Base-by-base conservation (phyloP, 1,139 yeast genomes). In the Tardiomyces blankii region DNA sequence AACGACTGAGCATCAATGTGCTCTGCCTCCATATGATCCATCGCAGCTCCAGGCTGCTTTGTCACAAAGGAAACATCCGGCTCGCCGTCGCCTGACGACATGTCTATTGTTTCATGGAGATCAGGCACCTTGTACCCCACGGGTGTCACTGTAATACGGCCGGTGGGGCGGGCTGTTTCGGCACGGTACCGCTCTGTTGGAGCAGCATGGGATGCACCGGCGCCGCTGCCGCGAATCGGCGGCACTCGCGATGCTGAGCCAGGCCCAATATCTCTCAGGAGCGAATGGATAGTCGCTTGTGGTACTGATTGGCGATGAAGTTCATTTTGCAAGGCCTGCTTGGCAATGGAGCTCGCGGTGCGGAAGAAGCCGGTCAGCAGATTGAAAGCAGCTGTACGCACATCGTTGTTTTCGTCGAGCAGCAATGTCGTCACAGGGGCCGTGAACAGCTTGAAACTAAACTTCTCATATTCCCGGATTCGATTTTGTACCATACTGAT, bases 301-400 rank as follows among this genome's bases (percentile, higher is more conserved):
- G 44, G 27, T 12, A 77, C 64, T n/a, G 64, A 61, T 44, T 72
- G 72, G 7, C 55, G 51, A 38, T 66, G 65, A 49, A 82, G 54
- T 45, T 77, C 79, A 23, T 66, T 65, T 4, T 71, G 63, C 38
- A 83, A 66, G 47, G 78, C 84, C 18, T 62, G 65, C 52, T 70
- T 68, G 16, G 75, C 72, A 11, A 65, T 63, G n/a, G 57, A 55
- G 42, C 64, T 67, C 18, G 72, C 66, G 3, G 67, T 51, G 23
- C 60, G 65, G 61, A 73, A 76, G 49, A 74, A 72, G 14, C 62
- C 52, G 1, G 67, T 53, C 13, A 77, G 51, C 18, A 75, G 51
- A 1, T 60, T 61, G 33, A 59, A 60, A 1, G 74, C 66, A 21
- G 64, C 59, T 2, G 55, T 57, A 1, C 63, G 56, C 1, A 73